phyloP scores from a whole-genome alignment of 306 rosid genomes.

The Gynostemma pentaphyllum region DNA sequence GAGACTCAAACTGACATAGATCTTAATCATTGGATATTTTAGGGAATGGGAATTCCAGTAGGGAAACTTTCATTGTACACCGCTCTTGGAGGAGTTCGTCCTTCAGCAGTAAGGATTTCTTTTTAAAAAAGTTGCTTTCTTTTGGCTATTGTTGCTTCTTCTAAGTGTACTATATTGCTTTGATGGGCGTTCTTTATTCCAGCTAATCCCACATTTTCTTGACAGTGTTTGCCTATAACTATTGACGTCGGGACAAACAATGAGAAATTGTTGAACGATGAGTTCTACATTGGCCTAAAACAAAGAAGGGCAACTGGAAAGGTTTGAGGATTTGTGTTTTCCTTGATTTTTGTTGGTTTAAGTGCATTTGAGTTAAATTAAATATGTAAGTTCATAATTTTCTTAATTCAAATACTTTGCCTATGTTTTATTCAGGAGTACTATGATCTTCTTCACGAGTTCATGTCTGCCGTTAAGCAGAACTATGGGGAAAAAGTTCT shows the following conservation, averaged over 20 bases:
- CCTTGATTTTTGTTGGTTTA: slow-evolving; percentile 10
- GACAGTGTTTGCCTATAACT: slow-evolving; percentile 87
- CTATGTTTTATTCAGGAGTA: slow-evolving; percentile 55
- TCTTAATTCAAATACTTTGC: neutral
- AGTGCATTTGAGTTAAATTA: neutral
- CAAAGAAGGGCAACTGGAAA: slow-evolving; percentile 88
- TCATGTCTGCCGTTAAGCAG: slow-evolving; percentile 94
- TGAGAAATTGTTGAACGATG: slow-evolving; percentile 70
- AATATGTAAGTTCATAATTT: neutral
- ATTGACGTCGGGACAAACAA: slow-evolving; percentile 97
- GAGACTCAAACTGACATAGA: slow-evolving; percentile 6
- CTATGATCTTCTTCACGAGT: slow-evolving; percentile 70
- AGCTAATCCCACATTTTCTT: slow-evolving; percentile 11
- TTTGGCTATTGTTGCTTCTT: neutral
- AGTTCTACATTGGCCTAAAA: slow-evolving; percentile 88
- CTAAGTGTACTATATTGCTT: neutral
- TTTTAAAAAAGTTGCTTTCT: neutral
- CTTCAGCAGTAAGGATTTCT: slow-evolving; percentile 65
- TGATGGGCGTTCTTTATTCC: neutral
- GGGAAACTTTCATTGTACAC: slow-evolving; percentile 87
- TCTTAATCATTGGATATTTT: slow-evolving; percentile 20
- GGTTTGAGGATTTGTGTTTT: slow-evolving; percentile 32
- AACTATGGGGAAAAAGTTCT: slow-evolving; percentile 92
- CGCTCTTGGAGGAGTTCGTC: slow-evolving; percentile 94
- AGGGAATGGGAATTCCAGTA: slow-evolving; percentile 99